These are phyloP conservation scores for Pseudocercospora eumusae DNA, from an alignment of 2,329 filamentous ascomycete genomes.

Conservation along the genomic window DNA sequence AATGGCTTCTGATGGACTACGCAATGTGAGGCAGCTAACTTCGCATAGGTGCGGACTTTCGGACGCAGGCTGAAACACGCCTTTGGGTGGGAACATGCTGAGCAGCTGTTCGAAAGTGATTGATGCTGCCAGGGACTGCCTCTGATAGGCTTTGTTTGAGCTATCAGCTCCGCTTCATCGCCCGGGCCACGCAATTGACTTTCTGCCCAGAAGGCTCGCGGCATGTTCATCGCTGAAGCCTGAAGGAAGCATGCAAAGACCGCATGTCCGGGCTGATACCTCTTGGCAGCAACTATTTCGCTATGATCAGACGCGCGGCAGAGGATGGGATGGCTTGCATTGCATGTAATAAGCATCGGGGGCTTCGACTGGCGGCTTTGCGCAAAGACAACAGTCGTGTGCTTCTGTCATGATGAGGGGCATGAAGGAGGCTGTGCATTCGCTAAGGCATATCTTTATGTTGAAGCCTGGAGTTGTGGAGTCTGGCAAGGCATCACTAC, in stretches of 20 bases:
- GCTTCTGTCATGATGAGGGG: slow-evolving; percentile 1
- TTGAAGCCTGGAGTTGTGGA: not conserved
- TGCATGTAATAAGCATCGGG: not conserved
- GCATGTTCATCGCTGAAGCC: not conserved
- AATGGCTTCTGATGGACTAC: not conserved
- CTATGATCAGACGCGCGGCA: slow-evolving; percentile 3
- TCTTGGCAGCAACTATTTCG: slow-evolving; percentile 1
- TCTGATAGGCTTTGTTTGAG: not conserved
- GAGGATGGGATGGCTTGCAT: slow-evolving; percentile 1
- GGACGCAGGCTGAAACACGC: slow-evolving; percentile 52
- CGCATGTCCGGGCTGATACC: not conserved
- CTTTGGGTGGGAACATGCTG: slow-evolving; percentile 32
- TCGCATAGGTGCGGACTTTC: slow-evolving; percentile 33
- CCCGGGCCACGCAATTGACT: not conserved
- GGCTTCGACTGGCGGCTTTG: not conserved
- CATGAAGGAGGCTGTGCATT: slow-evolving; percentile 6
- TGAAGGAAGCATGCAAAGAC: not conserved
- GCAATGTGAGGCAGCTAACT: not conserved
- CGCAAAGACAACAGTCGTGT: not conserved
- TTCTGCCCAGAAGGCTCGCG: not conserved
- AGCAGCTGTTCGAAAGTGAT: slow-evolving; percentile 30
- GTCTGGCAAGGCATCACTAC: not conserved
- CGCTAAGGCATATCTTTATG: not conserved
- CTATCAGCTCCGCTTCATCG: not conserved
- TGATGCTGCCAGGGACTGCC: slow-evolving; percentile 12